Conservation (phyloP, 352 stramenopile genomes). For the Elongisporangium senticosum region DNA sequence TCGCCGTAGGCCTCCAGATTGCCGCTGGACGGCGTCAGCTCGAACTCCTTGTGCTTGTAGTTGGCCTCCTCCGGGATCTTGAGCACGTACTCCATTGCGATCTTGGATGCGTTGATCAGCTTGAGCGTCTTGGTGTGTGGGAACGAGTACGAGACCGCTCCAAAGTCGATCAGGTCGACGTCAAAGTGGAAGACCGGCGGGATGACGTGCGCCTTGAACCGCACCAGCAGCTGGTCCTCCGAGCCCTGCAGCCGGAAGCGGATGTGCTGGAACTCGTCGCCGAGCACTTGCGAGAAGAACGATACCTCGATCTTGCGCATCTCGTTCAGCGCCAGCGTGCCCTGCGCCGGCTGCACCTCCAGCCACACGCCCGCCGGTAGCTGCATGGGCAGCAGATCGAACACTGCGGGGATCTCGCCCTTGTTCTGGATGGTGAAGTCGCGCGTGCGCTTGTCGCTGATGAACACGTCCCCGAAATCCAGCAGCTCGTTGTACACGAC, state of each 20-base stretch:
- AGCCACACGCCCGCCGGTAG: conserved; percentile 30
- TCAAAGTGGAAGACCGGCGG: conserved; percentile 93
- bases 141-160: conserved; percentile 90
- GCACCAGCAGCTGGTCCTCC: conserved; percentile 71
- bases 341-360: conserved; percentile 36
- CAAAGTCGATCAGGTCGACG: conserved; percentile 88
- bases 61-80: conserved; percentile 89
- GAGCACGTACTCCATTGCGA: conserved; percentile 88
- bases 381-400: conserved; percentile 45
- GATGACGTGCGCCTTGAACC: conserved; percentile 89
- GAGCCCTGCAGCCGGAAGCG: conserved; percentile 85
- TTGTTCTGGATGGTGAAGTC: conserved; percentile 92
- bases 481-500: conserved; percentile 92
- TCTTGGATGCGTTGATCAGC: conserved; percentile 92
- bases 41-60: conserved; percentile 89
- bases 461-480: conserved; percentile 94
- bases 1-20: conserved; percentile 78
- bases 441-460: conserved; percentile 83
- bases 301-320: conserved; percentile 81
- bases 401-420: conserved; percentile 90
- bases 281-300: conserved; percentile 84
- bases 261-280: conserved; percentile 83
- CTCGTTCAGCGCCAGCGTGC: conserved; percentile 67
- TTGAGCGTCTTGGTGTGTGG: conserved; percentile 61
- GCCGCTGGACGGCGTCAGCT: conserved; percentile 67